A percentile compares a stretch with the other conserved stretches of the same genome.
phyloP scores from a whole-genome alignment of 2,329 filamentous ascomycete species.

The Diplodia sapinea region DNA sequence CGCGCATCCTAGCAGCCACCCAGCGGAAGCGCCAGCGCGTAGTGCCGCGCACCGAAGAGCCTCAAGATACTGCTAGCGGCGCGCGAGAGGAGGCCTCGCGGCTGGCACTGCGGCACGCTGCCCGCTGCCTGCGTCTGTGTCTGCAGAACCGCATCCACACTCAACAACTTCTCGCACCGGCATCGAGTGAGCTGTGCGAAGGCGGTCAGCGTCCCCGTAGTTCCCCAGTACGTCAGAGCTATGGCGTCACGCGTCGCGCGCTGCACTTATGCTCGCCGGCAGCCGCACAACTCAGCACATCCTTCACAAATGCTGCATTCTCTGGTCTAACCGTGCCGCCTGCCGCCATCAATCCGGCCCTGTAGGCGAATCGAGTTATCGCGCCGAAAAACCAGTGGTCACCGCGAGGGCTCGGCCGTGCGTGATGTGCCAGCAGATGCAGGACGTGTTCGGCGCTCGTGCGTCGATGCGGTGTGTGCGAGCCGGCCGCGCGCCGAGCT shows the following conservation, averaged over 20 bases:
- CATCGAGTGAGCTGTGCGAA: neutral
- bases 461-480: slow-evolving; percentile 30
- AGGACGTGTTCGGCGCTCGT: slow-evolving; percentile 29
- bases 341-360: neutral
- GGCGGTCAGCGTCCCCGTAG: slow-evolving; percentile 28
- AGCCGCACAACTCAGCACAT: slow-evolving; percentile 23
- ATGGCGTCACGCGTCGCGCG: slow-evolving; percentile 19
- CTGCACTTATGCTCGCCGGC: neutral
- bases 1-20: slow-evolving; percentile 11
- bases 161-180: slow-evolving; percentile 1
- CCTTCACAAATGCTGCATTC: slow-evolving; percentile 17
- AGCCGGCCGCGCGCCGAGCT: slow-evolving; percentile 18
- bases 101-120: neutral
- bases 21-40: slow-evolving; percentile 23
- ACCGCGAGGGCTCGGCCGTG: slow-evolving; percentile 2
- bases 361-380: slow-evolving; percentile 14
- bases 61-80: neutral
- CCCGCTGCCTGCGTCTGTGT: neutral
- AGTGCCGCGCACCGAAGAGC: slow-evolving; percentile 11
- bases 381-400: slow-evolving; percentile 3
- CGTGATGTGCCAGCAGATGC: slow-evolving; percentile 29
- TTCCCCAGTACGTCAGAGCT: slow-evolving; percentile 4
- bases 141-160: neutral
- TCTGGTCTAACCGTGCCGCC: neutral
- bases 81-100: neutral